Percentiles rank a stretch among this genome's conserved stretches.
These are phyloP conservation scores for Solanum hybrid DNA, from an alignment of 305 asterid genomes.

Conservation along the genomic window DNA sequence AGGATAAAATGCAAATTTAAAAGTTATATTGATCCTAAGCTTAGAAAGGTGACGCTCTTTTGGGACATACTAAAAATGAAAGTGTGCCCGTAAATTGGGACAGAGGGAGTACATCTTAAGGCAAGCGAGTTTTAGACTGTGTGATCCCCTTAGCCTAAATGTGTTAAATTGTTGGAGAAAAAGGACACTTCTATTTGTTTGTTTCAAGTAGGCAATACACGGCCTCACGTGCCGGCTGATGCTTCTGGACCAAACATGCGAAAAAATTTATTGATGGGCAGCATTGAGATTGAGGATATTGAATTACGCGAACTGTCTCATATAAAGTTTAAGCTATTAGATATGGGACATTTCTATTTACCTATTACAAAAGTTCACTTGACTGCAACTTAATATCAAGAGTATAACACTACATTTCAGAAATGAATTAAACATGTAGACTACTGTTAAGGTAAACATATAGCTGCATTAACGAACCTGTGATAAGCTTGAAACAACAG, in stretches of 20 bases:
- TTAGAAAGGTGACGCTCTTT: not conserved
- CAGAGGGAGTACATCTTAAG: not conserved
- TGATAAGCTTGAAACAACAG: slow-evolving; percentile 75
- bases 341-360: not conserved
- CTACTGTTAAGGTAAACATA: not conserved
- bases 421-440: not conserved
- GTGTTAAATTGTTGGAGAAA: not conserved
- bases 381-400: not conserved
- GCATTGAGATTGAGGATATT: not conserved
- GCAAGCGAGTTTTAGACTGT: not conserved
- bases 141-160: not conserved
- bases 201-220: not conserved
- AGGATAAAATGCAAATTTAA: not conserved
- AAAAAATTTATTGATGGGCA: not conserved
- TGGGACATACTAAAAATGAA: not conserved
- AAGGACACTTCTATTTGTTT: not conserved
- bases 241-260: not conserved
- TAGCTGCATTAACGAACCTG: slow-evolving; percentile 44
- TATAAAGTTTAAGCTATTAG: not conserved
- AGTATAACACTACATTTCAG: not conserved
- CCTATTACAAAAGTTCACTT: not conserved
- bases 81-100: not conserved
- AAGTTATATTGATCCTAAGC: not conserved
- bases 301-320: not conserved
- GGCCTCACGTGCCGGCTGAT: not conserved